Evolutionary conservation across 202 grass and related monocot genomes (phyloP).

Genomic region (Zoysia matrella): DNA sequence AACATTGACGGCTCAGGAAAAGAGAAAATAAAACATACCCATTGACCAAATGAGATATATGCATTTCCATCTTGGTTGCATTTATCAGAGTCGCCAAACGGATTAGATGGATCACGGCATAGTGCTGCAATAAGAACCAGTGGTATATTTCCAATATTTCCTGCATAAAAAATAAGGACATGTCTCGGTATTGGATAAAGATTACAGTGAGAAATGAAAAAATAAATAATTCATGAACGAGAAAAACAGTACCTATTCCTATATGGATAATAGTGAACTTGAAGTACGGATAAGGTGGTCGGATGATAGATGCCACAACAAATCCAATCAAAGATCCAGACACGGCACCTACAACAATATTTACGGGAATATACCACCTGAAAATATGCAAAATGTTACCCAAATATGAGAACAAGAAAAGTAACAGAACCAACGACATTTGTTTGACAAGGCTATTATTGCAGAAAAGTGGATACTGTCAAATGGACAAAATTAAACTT

Average conservation of each 20-base stretch:
- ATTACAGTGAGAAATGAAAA: conserved; percentile 25
- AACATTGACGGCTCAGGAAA: not conserved
- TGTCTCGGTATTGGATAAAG: not conserved
- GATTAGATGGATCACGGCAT: conserved; percentile 92
- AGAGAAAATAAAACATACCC: conserved; percentile 57
- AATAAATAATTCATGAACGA: not conserved
- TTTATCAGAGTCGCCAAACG: conserved; percentile 80
- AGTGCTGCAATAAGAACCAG: conserved; percentile 93
- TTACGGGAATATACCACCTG: conserved; percentile 99
- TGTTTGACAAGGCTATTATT: conserved; percentile 11
- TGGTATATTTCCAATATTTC: conserved; percentile 99
- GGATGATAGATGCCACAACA: conserved; percentile 88
- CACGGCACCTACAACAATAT: conserved; percentile 78
- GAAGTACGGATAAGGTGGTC: conserved; percentile 94
- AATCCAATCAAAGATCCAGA: conserved; percentile 88
- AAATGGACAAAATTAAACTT: conserved; percentile 11
- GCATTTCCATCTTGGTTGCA: conserved; percentile 64
- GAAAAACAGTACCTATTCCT: conserved; percentile 74
- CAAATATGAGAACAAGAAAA: not conserved
- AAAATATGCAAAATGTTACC: conserved; percentile 29
- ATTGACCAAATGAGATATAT: conserved; percentile 99
- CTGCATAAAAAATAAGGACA: conserved; percentile 47
- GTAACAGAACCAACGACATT: not conserved
- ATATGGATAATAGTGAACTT: conserved; percentile 41
- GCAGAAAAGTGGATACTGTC: not conserved